A percentile compares a stretch with the other conserved stretches of the same genome.
Evolutionary conservation across 129 eudicot genomes (phyloP).

Genomic region (Chrysanthemum seticuspe): DNA sequence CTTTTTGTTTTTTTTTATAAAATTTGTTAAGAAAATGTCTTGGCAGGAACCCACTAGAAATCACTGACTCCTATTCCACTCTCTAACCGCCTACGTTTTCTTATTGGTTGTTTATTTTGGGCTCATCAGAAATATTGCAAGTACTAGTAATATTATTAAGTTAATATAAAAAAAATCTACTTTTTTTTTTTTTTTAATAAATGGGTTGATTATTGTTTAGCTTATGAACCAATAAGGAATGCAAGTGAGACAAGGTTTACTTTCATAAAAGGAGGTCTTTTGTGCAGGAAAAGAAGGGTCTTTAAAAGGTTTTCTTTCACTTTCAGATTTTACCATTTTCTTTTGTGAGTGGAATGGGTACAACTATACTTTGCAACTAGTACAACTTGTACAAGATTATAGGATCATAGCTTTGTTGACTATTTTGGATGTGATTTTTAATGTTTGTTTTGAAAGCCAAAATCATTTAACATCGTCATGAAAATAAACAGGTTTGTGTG

Average conservation of each 20-base stretch:
- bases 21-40: conserved; percentile 35
- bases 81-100: conserved; percentile 82
- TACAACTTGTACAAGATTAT: conserved; percentile 8
- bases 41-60: conserved; percentile 72
- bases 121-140: conserved; percentile 35
- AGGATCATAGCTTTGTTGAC: neutral
- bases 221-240: conserved; percentile 22
- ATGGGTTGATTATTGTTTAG: neutral
- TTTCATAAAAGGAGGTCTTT: conserved; percentile 28
- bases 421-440: neutral
- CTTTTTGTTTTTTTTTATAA: conserved; percentile 6
- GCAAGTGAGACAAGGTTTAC: conserved; percentile 42
- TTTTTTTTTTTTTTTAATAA: neutral
- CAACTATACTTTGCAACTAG: conserved; percentile 27
- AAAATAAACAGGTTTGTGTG: too few relatives aligned
- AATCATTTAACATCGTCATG: neutral
- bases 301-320: conserved; percentile 21
- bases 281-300: conserved; percentile 17
- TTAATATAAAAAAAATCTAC: neutral
- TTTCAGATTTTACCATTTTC: conserved; percentile 24
- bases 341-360: conserved; percentile 27
- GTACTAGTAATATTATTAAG: conserved; percentile 15
- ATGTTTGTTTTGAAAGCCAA: neutral
- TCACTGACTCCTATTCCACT: conserved; percentile 83
- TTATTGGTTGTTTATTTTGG: conserved; percentile 55